A percentile compares a stretch with the other conserved stretches of the same genome.
Conservation (phyloP, 129 eudicot genomes). For the Mikania micrantha region DNA sequence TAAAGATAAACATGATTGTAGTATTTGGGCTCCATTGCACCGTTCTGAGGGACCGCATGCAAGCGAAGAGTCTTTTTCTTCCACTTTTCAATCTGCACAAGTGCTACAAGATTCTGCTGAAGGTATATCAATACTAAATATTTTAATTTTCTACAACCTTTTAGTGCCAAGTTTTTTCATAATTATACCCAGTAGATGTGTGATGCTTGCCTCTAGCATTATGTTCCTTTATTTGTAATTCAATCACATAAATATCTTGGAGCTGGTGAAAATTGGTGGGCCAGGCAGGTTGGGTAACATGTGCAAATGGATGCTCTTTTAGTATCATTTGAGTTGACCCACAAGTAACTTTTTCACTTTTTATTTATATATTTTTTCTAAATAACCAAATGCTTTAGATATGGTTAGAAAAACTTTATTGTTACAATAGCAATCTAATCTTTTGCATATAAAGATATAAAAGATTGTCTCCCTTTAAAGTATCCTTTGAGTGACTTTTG, state of each 20-base stretch:
- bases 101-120: conserved; percentile 37
- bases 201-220: neutral
- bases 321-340: neutral
- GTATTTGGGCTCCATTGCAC: conserved; percentile 82
- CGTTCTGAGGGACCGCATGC: conserved; percentile 45
- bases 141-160: neutral
- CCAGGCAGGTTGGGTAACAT: neutral
- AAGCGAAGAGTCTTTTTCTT: conserved; percentile 52
- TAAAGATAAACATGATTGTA: conserved; percentile 81
- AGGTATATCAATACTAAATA: conserved; percentile 31
- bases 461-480: neutral
- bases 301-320: neutral
- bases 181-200: neutral
- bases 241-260: neutral
- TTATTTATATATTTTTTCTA: neutral
- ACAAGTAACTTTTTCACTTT: neutral
- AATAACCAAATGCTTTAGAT: neutral
- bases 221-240: neutral
- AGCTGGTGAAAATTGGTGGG: neutral
- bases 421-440: neutral
- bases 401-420: neutral
- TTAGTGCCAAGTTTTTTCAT: neutral
- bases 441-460: neutral
- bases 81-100: conserved; percentile 39
- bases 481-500: neutral